Percentiles rank a stretch among this genome's conserved stretches.
These are phyloP conservation scores for Tylopilus plumbeoviolaceoides DNA, from an alignment of 768 basidiomycete species.

Conservation along the genomic window DNA sequence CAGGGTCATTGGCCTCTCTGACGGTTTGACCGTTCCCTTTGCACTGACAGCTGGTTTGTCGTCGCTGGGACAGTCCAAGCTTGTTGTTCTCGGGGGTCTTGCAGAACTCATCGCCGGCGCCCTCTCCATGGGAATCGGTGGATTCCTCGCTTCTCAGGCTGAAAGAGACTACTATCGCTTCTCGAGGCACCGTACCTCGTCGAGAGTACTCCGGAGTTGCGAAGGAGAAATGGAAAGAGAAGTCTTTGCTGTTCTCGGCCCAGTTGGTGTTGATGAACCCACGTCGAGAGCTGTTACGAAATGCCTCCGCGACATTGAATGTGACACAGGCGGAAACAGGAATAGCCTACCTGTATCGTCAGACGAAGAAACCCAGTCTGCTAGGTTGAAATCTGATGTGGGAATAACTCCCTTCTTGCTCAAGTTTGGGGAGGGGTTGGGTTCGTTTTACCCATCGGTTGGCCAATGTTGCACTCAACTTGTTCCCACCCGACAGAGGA, in stretches of 20 bases:
- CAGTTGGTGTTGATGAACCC: constrained; percentile 83
- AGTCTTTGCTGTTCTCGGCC: constrained; percentile 81
- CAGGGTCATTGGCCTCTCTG: constrained; percentile 87
- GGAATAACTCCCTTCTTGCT: constrained; percentile 92
- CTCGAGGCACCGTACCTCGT: constrained; percentile 65
- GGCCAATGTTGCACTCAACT: not conserved
- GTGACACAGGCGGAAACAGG: constrained; percentile 28
- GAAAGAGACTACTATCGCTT: constrained; percentile 95
- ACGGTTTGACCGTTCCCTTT: constrained; percentile 89
- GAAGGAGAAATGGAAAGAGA: constrained; percentile 96
- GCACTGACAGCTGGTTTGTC: constrained; percentile 87
- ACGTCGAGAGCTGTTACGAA: constrained; percentile 77
- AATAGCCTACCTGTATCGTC: constrained; percentile 10
- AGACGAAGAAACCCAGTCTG: constrained; percentile 54
- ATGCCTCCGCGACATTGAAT: constrained; percentile 66
- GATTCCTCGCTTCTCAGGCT: constrained; percentile 94
- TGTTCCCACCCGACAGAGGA: constrained; percentile 56
- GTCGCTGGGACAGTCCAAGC: constrained; percentile 79
- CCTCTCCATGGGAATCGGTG: constrained; percentile 97
- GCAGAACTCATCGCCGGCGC: constrained; percentile 97
- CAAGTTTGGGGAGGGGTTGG: constrained; percentile 92
- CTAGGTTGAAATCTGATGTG: constrained; percentile 71
- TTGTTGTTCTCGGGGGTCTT: constrained; percentile 93
- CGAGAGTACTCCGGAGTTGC: constrained; percentile 85
- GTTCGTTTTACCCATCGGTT: constrained; percentile 38